A percentile compares a stretch with the other conserved stretches of the same genome.
Evolutionary conservation across 2,329 filamentous ascomycete species (phyloP).

Genomic region (Diaporthe vaccinii): DNA sequence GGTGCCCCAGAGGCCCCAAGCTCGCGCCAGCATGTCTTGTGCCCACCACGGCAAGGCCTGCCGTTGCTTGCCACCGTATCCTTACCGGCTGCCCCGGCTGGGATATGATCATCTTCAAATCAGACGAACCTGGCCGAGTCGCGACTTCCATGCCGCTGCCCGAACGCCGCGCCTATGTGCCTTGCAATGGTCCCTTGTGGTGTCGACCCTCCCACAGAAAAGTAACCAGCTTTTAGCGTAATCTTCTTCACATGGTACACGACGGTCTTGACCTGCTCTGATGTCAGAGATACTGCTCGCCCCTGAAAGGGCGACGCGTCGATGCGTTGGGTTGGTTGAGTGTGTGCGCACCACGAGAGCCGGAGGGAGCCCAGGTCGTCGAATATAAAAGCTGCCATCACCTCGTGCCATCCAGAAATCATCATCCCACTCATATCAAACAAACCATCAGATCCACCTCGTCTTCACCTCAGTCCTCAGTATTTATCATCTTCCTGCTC

Average conservation of each 20-base stretch:
- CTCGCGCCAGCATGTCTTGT: neutral
- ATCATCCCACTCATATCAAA: neutral
- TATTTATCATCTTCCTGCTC: neutral
- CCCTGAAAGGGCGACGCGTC: constrained; percentile 2
- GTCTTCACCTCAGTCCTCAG: neutral
- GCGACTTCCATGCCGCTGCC: neutral
- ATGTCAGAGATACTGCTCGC: constrained; percentile 21
- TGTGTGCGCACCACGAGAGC: neutral
- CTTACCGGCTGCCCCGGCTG: neutral
- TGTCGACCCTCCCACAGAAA: neutral
- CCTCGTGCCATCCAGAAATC: neutral
- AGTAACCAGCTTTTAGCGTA: neutral
- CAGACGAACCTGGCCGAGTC: constrained; percentile 10
- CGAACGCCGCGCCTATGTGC: neutral
- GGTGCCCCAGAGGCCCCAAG: neutral
- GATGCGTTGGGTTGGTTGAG: neutral
- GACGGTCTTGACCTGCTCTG: constrained; percentile 19
- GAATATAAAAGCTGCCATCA: constrained; percentile 9
- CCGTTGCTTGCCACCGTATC: constrained; percentile 18
- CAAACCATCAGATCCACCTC: neutral
- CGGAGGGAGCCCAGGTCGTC: constrained; percentile 2
- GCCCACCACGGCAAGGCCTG: constrained; percentile 7
- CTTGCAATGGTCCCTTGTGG: constrained; percentile 24
- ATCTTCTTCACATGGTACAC: constrained; percentile 4
- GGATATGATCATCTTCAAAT: constrained; percentile 21